Conservation (phyloP, 2,329 filamentous ascomycete genomes). For the Colletotrichum kahawae region DNA sequence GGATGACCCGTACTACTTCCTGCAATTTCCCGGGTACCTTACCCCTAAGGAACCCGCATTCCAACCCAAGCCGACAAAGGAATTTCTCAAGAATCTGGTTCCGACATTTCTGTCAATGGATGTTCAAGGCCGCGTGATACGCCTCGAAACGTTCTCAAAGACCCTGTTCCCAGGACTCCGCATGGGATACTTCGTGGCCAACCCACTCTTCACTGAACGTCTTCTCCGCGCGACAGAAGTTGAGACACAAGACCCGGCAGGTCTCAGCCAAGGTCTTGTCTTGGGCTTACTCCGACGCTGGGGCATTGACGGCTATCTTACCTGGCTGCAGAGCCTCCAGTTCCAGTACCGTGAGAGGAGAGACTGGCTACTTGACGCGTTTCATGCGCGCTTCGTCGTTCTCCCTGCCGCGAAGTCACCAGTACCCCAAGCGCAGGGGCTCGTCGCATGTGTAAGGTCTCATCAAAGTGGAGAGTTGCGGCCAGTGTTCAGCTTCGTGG, state of each 20-base stretch:
- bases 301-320: conserved; percentile 75
- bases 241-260: conserved; percentile 71
- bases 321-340: conserved; percentile 75
- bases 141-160: conserved; percentile 28
- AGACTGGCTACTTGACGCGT: conserved; percentile 67
- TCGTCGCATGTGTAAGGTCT: background rate
- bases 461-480: background rate
- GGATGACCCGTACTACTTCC: conserved; percentile 55
- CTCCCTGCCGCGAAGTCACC: background rate
- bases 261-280: conserved; percentile 60
- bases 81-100: conserved; percentile 23
- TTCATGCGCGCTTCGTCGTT: conserved; percentile 14
- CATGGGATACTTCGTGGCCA: conserved; percentile 65
- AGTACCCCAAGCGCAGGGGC: background rate
- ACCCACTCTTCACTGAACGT: conserved; percentile 31
- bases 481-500: conserved; percentile 33
- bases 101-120: conserved; percentile 30
- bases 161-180: conserved; percentile 66
- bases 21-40: conserved; percentile 41
- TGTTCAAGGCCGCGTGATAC: conserved; percentile 29
- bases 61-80: background rate
- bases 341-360: conserved; percentile 71
- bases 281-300: conserved; percentile 58
- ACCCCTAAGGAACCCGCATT: background rate
- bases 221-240: conserved; percentile 40